Evolutionary conservation across 208 protist genomes (phyloP).

Genomic region (Leishmania arabica): DNA sequence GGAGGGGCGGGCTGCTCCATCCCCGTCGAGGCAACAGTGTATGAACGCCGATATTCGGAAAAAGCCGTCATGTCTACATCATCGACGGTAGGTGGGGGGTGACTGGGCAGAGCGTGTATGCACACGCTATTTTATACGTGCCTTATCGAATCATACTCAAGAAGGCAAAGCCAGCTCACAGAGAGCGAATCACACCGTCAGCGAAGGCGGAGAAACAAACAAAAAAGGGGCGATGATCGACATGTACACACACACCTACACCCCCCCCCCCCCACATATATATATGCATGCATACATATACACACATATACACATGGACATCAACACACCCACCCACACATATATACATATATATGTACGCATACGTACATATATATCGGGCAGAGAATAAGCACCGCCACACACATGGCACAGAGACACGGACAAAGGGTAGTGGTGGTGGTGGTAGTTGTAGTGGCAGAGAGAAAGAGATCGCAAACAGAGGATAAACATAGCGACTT

Average conservation of each 20-base stretch:
- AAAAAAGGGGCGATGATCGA: background rate
- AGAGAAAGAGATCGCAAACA: background rate
- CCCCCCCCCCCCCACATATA: too few species aligned
- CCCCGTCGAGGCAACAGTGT: background rate
- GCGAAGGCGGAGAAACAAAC: too few species aligned
- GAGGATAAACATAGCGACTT: background rate
- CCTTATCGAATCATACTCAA: background rate
- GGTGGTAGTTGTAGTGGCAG: background rate
- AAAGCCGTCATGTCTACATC: background rate
- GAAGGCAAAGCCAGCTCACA: background rate
- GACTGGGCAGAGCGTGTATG: background rate
- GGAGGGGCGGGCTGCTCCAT: background rate
- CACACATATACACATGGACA: background rate
- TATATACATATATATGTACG: too few species aligned
- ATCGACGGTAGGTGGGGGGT: background rate
- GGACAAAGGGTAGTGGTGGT: background rate
- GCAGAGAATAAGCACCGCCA: background rate
- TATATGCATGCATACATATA: too few species aligned
- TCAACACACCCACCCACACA: rapidly evolving
- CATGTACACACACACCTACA: background rate
- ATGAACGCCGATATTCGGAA: background rate
- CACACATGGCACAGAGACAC: background rate
- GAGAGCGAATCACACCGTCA: background rate
- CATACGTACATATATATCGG: background rate
- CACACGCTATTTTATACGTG: background rate